These are phyloP conservation scores for Kockiozyma suomiensis DNA, from an alignment of 805 yeast genomes.

Conservation along the genomic window DNA sequence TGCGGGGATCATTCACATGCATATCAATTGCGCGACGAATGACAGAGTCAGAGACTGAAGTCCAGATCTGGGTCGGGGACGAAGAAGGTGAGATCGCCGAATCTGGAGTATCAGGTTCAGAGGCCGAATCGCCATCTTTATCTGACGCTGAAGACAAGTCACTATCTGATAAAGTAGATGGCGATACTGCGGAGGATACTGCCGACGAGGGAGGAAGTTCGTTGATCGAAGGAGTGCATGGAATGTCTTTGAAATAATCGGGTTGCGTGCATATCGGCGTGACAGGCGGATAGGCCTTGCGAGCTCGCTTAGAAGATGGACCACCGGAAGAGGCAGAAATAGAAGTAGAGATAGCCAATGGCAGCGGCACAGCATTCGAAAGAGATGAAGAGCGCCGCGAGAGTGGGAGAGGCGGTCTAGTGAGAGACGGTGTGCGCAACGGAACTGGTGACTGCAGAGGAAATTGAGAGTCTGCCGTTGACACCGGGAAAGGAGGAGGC, in stretches of 20 bases:
- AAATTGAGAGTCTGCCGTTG: not conserved
- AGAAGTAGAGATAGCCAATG: not conserved
- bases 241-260: not conserved
- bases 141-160: not conserved
- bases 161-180: not conserved
- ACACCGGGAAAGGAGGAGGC: constrained; percentile 18
- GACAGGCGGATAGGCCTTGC: constrained; percentile 8
- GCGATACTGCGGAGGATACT: not conserved
- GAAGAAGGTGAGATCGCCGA: not conserved
- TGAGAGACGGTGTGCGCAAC: constrained; percentile 1
- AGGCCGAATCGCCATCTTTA: not conserved
- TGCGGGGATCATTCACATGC: constrained; percentile 22
- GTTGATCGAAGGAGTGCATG: constrained; percentile 1
- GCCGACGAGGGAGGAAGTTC: not conserved
- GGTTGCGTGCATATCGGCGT: constrained; percentile 10
- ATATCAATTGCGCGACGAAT: constrained; percentile 19
- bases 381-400: not conserved
- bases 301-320: constrained; percentile 9
- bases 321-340: not conserved
- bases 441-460: constrained; percentile 10
- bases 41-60: constrained; percentile 3
- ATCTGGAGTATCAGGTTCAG: constrained; percentile 20
- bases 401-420: not conserved
- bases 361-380: not conserved
- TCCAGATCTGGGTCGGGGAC: not conserved